Evolutionary conservation across 805 yeast genomes (phyloP).

Genomic region (Blastobotrys peoriensis): DNA sequence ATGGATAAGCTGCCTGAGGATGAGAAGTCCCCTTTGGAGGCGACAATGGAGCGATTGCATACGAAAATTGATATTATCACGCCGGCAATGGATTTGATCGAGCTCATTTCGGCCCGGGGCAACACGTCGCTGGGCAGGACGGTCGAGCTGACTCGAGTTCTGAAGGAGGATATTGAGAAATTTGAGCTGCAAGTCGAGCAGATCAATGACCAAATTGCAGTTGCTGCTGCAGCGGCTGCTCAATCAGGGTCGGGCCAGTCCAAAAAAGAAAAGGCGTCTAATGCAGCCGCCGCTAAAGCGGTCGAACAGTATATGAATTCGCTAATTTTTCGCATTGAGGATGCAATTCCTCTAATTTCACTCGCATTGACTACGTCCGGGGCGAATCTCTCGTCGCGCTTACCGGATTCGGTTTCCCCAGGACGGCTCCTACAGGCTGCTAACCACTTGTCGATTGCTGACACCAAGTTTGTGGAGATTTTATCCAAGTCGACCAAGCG

Average conservation of each 20-base stretch:
- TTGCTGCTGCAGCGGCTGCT: conserved; percentile 20
- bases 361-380: conserved; percentile 66
- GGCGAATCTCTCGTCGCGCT: conserved; percentile 45
- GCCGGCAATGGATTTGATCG: conserved; percentile 62
- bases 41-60: conserved; percentile 41
- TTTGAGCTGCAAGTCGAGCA: conserved; percentile 44
- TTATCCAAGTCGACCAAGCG: conserved; percentile 8
- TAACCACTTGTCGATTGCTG: conserved; percentile 37
- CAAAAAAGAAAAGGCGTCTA: conserved; percentile 20
- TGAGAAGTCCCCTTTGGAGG: conserved; percentile 42
- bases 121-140: conserved; percentile 42
- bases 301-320: conserved; percentile 46
- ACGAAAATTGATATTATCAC: conserved; percentile 56
- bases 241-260: background rate
- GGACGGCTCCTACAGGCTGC: conserved; percentile 63
- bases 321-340: conserved; percentile 51
- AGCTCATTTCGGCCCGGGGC: conserved; percentile 37
- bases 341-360: conserved; percentile 61
- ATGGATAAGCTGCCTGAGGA: conserved; percentile 46
- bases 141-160: conserved; percentile 45
- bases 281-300: conserved; percentile 33
- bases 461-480: conserved; percentile 24
- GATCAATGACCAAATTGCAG: conserved; percentile 30
- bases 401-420: conserved; percentile 54
- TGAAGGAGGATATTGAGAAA: conserved; percentile 51